Base-by-base conservation (phyloP, 2,329 filamentous ascomycete species). In the Colletotrichum theobromicola region DNA sequence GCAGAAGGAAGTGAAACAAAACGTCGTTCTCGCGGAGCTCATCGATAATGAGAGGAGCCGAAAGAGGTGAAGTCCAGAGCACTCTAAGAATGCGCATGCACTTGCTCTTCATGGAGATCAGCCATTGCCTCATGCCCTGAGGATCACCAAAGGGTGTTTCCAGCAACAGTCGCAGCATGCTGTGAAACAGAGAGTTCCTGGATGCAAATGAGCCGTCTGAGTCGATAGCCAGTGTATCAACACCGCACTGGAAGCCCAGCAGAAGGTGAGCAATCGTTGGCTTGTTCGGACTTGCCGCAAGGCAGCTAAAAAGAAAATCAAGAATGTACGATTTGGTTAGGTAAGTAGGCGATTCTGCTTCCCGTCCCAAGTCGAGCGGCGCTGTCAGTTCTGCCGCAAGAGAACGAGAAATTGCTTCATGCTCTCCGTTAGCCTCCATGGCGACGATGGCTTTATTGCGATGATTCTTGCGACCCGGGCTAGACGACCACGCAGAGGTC, bases 221-320 rank as follows among this genome's bases (percentile, higher is more conserved):
- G 65, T 93, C 89, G 35, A 97, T 86, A 28, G 91, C 91, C 4
- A 98, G 87, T 12, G 90, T 89, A 76, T 92, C 93, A 42, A 93
- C 90, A 57, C 92, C 91, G 79, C 95, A 97, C 70, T 90, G 90
- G 82, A 99, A 98, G 0, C 97, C 97, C 7, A 99, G 91, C 3
- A 99, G 87, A 60, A 98, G 88, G 82, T 99, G 97, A 1, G 96
- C 97, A 77, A 99, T 93, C 3, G 94, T 97, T 6, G 97, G 96
- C 78, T 93, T 91, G 78, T 93, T 90, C 2, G 94, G 93, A 30
- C 93, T 93, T 37, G 93, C 92, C 68, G 90, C 89, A 4, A 99
- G 88, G 80, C 95, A 98, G 69, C 92, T 91, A 78, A 94, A 94
- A 46, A 99, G 86, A 79, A 99, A 96, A 76, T 96, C 93, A 7